phyloP scores from a whole-genome alignment of 2,329 filamentous ascomycete genomes.

The Ascomycota sp. region DNA sequence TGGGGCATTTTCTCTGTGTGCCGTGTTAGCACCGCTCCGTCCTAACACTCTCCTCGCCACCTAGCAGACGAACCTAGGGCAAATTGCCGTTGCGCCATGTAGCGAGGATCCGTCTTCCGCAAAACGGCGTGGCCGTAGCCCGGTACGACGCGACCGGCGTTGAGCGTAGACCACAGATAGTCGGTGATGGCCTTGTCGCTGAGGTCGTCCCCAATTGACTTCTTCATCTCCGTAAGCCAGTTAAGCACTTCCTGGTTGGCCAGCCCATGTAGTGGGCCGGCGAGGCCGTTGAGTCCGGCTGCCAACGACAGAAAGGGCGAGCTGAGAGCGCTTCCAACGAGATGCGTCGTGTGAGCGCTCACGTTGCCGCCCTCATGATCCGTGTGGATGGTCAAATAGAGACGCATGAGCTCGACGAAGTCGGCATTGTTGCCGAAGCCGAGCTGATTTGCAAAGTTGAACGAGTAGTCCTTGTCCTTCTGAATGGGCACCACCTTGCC shows the following conservation, averaged over 20 bases:
- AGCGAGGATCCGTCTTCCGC: slow-evolving; percentile 98
- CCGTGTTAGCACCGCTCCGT: slow-evolving; percentile 8
- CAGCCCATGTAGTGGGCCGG: slow-evolving; percentile 93
- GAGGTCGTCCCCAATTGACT: slow-evolving; percentile 76
- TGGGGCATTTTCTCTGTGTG: slow-evolving; percentile 59
- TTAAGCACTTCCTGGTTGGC: slow-evolving; percentile 99
- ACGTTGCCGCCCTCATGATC: slow-evolving; percentile 99
- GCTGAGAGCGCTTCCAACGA: slow-evolving; percentile 90
- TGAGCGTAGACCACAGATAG: slow-evolving; percentile 97
- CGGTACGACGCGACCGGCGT: slow-evolving; percentile 85
- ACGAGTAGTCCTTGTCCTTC: slow-evolving; percentile 98
- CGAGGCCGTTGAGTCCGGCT: slow-evolving; percentile 93
- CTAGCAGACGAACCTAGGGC: slow-evolving; percentile 35
- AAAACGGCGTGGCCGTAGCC: slow-evolving; percentile 98
- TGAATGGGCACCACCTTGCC: slow-evolving; percentile 91
- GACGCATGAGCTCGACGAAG: slow-evolving; percentile 94
- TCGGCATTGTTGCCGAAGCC: slow-evolving; percentile 88
- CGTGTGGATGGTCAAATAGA: slow-evolving; percentile 99
- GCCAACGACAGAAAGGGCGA: slow-evolving; percentile 93
- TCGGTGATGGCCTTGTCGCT: slow-evolving; percentile 93
- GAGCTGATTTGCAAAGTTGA: slow-evolving; percentile 99
- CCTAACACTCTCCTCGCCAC: background rate
- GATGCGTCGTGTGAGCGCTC: slow-evolving; percentile 92
- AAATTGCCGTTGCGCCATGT: slow-evolving; percentile 95
- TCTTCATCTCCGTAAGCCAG: slow-evolving; percentile 99